Percentiles rank a stretch among this genome's conserved stretches.
phyloP scores from a whole-genome alignment of 306 rosid species.

The Quercus robur region DNA sequence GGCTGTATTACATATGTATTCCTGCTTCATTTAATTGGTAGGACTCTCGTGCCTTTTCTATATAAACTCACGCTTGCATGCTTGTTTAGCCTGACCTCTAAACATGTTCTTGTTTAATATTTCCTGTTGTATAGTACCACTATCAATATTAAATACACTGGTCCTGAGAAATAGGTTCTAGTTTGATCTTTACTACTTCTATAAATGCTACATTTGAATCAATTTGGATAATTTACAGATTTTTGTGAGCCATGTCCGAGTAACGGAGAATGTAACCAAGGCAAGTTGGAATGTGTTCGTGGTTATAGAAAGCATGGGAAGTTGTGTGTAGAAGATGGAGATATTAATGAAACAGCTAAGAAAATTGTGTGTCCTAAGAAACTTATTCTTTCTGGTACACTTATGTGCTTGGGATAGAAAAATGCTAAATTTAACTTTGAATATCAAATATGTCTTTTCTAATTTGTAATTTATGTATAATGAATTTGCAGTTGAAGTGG shows the following conservation, averaged over 20 bases:
- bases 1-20: too few species aligned
- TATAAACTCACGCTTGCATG: neutral
- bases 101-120: constrained; percentile 1
- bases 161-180: constrained; percentile 1
- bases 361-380: constrained; percentile 55
- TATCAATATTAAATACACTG: neutral
- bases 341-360: constrained; percentile 60
- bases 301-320: constrained; percentile 67
- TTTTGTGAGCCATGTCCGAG: constrained; percentile 81
- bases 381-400: constrained; percentile 18
- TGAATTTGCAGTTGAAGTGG: constrained; percentile 47
- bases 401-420: neutral
- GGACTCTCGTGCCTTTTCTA: constrained; percentile 5
- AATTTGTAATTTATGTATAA: constrained; percentile 10
- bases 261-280: constrained; percentile 65
- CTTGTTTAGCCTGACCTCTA: constrained; percentile 12
- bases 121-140: neutral
- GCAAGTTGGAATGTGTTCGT: constrained; percentile 58
- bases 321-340: constrained; percentile 79
- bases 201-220: neutral
- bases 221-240: constrained; percentile 37
- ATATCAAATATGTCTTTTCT: constrained; percentile 5
- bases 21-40: constrained; percentile 19
- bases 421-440: neutral
- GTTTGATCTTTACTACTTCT: constrained; percentile 8